Evolutionary conservation across 257 asterid species (phyloP).

Genomic region (Capsicum rhomboideum): DNA sequence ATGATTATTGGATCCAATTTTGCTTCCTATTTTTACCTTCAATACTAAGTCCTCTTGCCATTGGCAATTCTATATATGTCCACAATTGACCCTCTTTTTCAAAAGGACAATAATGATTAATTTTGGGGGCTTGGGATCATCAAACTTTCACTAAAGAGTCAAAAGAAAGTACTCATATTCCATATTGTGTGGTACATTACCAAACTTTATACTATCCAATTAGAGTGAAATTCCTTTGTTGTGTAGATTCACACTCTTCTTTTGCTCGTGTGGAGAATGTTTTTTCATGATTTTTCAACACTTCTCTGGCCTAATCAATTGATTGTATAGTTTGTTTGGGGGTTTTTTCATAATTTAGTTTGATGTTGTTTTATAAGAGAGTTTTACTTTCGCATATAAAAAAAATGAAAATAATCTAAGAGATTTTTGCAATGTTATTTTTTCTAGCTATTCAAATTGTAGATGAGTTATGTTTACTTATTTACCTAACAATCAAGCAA

Average conservation of each 20-base stretch:
- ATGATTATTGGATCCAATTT: neutral
- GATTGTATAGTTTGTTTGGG: neutral
- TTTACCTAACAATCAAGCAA: too few species aligned
- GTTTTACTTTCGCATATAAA: neutral
- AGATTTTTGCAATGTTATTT: neutral
- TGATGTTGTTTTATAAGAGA: neutral
- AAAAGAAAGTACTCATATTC: neutral
- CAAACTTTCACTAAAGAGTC: neutral
- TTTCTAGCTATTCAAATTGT: neutral
- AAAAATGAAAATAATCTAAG: neutral
- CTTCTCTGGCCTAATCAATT: neutral
- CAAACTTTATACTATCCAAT: neutral
- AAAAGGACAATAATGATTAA: conserved; percentile 2
- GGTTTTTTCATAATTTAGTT: neutral
- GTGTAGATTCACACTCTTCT: neutral
- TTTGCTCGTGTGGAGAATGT: neutral
- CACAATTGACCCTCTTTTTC: neutral
- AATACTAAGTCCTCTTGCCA: neutral
- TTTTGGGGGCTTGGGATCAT: neutral
- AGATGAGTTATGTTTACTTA: neutral
- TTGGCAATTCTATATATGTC: neutral
- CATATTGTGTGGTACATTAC: neutral
- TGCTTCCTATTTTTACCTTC: neutral
- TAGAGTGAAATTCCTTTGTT: neutral
- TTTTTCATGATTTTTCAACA: neutral